Evolutionary conservation across 2,329 filamentous ascomycete species (phyloP).

Genomic region (Talaromyces sp.): DNA sequence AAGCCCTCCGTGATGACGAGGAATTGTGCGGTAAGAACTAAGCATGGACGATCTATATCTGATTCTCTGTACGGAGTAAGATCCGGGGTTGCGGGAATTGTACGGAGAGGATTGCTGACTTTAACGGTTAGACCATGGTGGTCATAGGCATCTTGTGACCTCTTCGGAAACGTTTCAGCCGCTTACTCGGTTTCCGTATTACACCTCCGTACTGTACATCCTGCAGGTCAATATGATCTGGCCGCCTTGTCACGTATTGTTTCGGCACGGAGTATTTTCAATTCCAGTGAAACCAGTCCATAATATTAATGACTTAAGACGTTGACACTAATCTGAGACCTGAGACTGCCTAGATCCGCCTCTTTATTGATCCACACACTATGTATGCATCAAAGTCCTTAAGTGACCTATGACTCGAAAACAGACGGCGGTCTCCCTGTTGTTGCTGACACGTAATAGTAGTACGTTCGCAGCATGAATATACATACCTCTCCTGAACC

Average conservation of each 20-base stretch:
- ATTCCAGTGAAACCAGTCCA: not conserved
- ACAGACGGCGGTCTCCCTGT: not conserved
- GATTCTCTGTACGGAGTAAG: not conserved
- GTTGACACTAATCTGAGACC: not conserved
- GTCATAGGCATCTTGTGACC: not conserved
- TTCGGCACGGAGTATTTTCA: not conserved
- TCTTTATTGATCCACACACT: not conserved
- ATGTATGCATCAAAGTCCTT: not conserved
- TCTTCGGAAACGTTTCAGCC: not conserved
- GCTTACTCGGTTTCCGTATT: not conserved
- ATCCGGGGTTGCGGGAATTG: slow-evolving; percentile 15
- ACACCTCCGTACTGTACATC: not conserved
- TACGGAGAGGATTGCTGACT: not conserved
- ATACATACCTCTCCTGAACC: not conserved
- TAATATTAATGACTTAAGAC: not conserved
- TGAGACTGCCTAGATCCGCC: not conserved
- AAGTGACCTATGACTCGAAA: not conserved
- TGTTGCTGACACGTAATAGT: not conserved
- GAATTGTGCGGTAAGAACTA: not conserved
- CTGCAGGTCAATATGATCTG: not conserved
- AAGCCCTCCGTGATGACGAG: slow-evolving; percentile 2
- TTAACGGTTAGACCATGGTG: not conserved
- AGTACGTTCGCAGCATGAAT: not conserved
- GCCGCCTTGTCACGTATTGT: not conserved
- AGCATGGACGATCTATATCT: slow-evolving; percentile 3